phyloP scores from a whole-genome alignment of 495 filamentous ascomycete genomes.

The Neurospora sublineolata region DNA sequence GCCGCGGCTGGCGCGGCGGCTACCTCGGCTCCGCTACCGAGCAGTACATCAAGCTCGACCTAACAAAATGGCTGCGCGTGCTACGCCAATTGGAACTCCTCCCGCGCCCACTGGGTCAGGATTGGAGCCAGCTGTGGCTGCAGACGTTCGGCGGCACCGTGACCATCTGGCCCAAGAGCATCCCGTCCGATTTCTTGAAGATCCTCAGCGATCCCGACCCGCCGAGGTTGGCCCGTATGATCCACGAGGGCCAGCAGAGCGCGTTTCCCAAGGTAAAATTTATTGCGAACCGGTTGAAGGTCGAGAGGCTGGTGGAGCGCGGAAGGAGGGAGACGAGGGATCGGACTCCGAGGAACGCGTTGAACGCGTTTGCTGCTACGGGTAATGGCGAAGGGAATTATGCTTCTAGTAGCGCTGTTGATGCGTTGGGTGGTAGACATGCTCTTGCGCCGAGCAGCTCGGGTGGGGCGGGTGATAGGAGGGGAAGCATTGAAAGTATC shows the following conservation, averaged over 20 bases:
- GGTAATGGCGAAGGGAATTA: neutral
- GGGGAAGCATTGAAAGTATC: constrained; percentile 18
- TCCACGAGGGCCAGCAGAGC: constrained; percentile 74
- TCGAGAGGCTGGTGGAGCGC: constrained; percentile 68
- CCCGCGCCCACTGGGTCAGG: constrained; percentile 81
- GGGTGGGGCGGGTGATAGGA: constrained; percentile 2
- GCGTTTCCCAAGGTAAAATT: constrained; percentile 87
- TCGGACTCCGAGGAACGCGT: constrained; percentile 19
- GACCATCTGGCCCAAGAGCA: constrained; percentile 82
- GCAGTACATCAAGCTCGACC: constrained; percentile 87
- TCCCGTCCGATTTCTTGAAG: constrained; percentile 64
- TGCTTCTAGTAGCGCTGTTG: neutral
- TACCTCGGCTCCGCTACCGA: constrained; percentile 86
- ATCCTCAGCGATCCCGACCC: constrained; percentile 75
- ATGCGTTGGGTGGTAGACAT: neutral
- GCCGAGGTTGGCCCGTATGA: constrained; percentile 70
- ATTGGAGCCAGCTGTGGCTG: constrained; percentile 93
- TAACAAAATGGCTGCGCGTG: constrained; percentile 94
- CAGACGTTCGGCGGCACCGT: constrained; percentile 90
- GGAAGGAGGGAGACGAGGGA: constrained; percentile 53
- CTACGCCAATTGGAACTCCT: constrained; percentile 84
- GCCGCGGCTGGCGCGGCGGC: constrained; percentile 90
- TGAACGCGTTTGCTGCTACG: neutral
- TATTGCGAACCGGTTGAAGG: constrained; percentile 69
- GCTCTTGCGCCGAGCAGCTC: neutral